Evolutionary conservation across 2,329 filamentous ascomycete genomes (phyloP).

Genomic region (Xylaria digitata): DNA sequence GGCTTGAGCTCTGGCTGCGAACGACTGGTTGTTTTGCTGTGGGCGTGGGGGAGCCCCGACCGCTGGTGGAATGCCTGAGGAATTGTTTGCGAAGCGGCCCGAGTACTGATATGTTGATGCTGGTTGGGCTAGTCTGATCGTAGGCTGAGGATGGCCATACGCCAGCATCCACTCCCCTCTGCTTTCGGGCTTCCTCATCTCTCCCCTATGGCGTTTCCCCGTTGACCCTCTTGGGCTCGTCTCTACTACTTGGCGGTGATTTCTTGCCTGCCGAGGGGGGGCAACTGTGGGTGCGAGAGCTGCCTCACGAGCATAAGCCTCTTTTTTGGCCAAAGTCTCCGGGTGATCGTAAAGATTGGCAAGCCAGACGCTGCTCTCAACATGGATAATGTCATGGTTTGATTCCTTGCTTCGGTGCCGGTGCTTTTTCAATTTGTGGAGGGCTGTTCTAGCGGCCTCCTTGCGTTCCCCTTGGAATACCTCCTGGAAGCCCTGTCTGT

Average conservation of each 20-base stretch:
- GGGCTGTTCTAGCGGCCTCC: slow-evolving; percentile 18
- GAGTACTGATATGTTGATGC: slow-evolving; percentile 22
- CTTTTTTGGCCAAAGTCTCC: slow-evolving; percentile 36
- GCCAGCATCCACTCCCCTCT: slow-evolving; percentile 9
- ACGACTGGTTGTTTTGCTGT: not conserved
- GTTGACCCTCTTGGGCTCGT: not conserved
- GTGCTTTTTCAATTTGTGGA: slow-evolving; percentile 23
- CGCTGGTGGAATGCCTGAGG: slow-evolving; percentile 25
- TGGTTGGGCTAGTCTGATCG: slow-evolving; percentile 29
- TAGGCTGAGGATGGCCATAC: slow-evolving; percentile 24
- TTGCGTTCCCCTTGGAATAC: slow-evolving; percentile 32
- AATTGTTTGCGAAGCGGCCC: slow-evolving; percentile 8
- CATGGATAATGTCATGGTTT: slow-evolving; percentile 27
- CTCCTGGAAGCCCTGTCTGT: slow-evolving; percentile 33
- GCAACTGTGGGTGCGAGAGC: slow-evolving; percentile 38
- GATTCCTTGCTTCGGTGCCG: not conserved
- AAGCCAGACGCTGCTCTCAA: slow-evolving; percentile 40
- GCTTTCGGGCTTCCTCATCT: not conserved
- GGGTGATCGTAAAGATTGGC: slow-evolving; percentile 41
- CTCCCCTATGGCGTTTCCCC: slow-evolving; percentile 6
- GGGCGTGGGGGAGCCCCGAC: slow-evolving; percentile 21
- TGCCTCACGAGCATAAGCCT: slow-evolving; percentile 33
- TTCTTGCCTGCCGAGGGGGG: slow-evolving; percentile 13
- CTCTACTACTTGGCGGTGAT: not conserved
- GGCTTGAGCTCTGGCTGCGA: not conserved